Base-by-base conservation (phyloP, 495 filamentous ascomycete genomes). In the Daldinia vernicosa region DNA sequence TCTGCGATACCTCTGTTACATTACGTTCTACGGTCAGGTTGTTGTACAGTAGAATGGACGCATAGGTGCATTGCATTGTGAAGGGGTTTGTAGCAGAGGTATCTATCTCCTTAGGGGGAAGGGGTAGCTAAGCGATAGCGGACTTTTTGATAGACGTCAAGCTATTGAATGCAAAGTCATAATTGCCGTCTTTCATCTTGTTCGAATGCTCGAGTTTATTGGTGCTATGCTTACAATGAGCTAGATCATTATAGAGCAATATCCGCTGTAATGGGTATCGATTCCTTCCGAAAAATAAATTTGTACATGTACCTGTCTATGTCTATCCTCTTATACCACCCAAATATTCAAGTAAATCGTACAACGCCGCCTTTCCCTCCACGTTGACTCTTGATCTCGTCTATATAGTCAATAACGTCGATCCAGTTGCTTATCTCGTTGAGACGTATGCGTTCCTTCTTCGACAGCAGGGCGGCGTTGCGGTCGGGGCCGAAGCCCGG, bases 401-500 rank as follows among this genome's bases (percentile, higher is more conserved):
- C 88, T 60, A 90, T 76, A 60, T 83, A 90, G 57, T 91, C 88
- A 12, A 91, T 75, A 45, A 91, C 58, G 39, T 90, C 87, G 22
- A 87, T 57, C 80, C 88, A 85, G 59, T 83, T 85, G 22, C 74
- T 71, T 66, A 83, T 84, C 52, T 61, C 82, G 60, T 86, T 80
- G 79, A 91, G 72, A 19, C 70, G 76, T 28, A 70, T 74, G 67
- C 88, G 78, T 76, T 89, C 85, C 74, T 80, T 81, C 71, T 83
- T 87, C 11, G 52, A 79, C 61, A 91, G 69, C 68, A 90, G 69
- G 6, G 83, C 76, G 3, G 65, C 65, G 11, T 19, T 35, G 22
- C 82, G 81, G 75, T 80, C 76, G 12, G 75, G 77, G 5, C 80
- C 82, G 75, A 83, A 78, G n/a, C 83, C 86, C 17, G 83, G 82